phyloP scores from a whole-genome alignment of 2,329 filamentous ascomycete genomes.

The Colletotrichum filicis region DNA sequence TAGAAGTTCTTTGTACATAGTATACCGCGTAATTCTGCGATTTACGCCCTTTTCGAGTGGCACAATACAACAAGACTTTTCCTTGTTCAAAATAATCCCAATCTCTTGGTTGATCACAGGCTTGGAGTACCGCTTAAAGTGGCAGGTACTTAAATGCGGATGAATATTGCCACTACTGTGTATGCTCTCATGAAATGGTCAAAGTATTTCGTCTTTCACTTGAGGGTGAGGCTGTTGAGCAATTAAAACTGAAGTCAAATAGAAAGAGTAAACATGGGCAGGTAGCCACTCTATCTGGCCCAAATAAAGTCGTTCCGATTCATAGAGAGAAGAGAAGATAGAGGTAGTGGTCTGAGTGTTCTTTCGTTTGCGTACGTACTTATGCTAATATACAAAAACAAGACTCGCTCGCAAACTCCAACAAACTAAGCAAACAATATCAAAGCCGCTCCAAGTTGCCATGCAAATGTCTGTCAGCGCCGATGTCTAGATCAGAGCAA shows the following conservation, averaged over 20 bases:
- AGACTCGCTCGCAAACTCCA: not conserved
- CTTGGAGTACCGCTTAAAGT: too few relatives aligned
- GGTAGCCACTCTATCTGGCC: not conserved
- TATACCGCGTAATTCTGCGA: slow-evolving; percentile 28
- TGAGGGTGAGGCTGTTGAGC: too few relatives aligned
- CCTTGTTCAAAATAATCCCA: not conserved
- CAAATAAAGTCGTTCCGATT: not conserved
- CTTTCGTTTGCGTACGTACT: not conserved
- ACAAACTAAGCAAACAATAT: not conserved
- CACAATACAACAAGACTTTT: slow-evolving; percentile 18
- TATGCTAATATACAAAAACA: not conserved
- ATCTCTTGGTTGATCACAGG: too few relatives aligned
- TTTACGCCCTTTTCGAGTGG: slow-evolving; percentile 26
- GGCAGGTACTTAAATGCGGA: too few relatives aligned
- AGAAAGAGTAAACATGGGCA: too few relatives aligned
- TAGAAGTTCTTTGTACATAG: slow-evolving; percentile 33
- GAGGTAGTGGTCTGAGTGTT: not conserved
- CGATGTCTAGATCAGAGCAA: not conserved
- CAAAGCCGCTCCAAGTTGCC: not conserved
- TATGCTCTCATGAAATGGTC: too few relatives aligned
- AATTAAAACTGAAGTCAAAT: too few relatives aligned
- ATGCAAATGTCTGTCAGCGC: not conserved
- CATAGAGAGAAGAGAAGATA: not conserved
- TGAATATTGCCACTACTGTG: too few relatives aligned
- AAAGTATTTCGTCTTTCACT: too few relatives aligned